A percentile compares a stretch with the other conserved stretches of the same genome.
These are phyloP conservation scores for Termitomyces sp. DNA, from an alignment of 768 basidiomycete genomes.

Conservation along the genomic window DNA sequence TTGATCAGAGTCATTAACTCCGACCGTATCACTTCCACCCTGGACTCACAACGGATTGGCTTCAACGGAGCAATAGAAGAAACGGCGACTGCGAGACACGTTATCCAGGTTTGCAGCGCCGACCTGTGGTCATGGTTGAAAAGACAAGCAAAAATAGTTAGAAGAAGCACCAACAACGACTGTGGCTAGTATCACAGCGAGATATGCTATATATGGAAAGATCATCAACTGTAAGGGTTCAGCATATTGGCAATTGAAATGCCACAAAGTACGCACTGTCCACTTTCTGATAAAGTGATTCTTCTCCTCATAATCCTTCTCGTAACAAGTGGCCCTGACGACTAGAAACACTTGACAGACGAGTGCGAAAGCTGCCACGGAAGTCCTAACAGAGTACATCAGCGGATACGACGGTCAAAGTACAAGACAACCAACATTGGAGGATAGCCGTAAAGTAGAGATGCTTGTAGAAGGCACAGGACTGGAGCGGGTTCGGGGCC, in stretches of 20 bases:
- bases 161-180: conserved; percentile 29
- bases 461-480: conserved; percentile 41
- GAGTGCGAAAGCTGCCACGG: conserved; percentile 34
- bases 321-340: conserved; percentile 30
- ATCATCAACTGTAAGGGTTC: conserved; percentile 29
- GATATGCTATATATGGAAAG: conserved; percentile 34
- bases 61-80: conserved; percentile 46
- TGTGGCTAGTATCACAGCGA: conserved; percentile 31
- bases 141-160: not conserved
- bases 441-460: conserved; percentile 43
- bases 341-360: conserved; percentile 43
- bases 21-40: not conserved
- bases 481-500: conserved; percentile 39
- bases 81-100: conserved; percentile 41
- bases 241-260: not conserved
- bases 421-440: conserved; percentile 28
- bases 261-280: conserved; percentile 23
- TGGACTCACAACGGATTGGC: conserved; percentile 26
- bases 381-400: conserved; percentile 23
- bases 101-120: conserved; percentile 28
- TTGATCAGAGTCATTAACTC: conserved; percentile 9
- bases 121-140: conserved; percentile 19
- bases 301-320: conserved; percentile 23
- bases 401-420: not conserved
- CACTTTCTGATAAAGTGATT: conserved; percentile 30